phyloP scores from a whole-genome alignment of 495 filamentous ascomycete genomes.

The Hyaloscypha finlandica region DNA sequence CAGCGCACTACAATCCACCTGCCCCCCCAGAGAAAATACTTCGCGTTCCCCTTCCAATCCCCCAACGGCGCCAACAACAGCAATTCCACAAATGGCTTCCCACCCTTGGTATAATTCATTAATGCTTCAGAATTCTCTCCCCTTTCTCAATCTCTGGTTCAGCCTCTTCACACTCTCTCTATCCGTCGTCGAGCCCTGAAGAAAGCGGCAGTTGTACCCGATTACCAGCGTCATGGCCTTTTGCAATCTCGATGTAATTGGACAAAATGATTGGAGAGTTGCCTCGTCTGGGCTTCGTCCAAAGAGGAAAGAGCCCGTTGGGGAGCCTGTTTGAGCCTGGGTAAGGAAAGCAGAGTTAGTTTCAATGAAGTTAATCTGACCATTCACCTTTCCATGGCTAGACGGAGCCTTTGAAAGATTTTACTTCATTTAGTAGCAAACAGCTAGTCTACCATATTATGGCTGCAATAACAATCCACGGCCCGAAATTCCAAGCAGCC shows the following conservation, averaged over 20 bases:
- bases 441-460: conserved; percentile 2
- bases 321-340: neutral
- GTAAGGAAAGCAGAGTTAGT: neutral
- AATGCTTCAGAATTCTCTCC: neutral
- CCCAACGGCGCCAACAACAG: conserved; percentile 10
- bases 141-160: no score
- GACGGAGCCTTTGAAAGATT: neutral
- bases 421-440: conserved; percentile 8
- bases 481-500: conserved; percentile 4
- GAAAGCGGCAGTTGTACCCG: no score
- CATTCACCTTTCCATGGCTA: neutral
- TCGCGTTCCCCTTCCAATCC: conserved; percentile 9
- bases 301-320: no score
- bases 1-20: conserved; percentile 8
- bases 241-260: neutral
- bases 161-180: no score
- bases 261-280: neutral
- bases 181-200: no score
- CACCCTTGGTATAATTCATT: conserved; percentile 11
- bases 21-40: conserved; percentile 6
- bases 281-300: no score
- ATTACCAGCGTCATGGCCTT: neutral
- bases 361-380: neutral
- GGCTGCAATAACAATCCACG: neutral
- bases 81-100: conserved; percentile 10